A percentile compares a stretch with the other conserved stretches of the same genome.
Conservation (phyloP, 2,329 filamentous ascomycete species). For the Coniochaeta prunicola region DNA sequence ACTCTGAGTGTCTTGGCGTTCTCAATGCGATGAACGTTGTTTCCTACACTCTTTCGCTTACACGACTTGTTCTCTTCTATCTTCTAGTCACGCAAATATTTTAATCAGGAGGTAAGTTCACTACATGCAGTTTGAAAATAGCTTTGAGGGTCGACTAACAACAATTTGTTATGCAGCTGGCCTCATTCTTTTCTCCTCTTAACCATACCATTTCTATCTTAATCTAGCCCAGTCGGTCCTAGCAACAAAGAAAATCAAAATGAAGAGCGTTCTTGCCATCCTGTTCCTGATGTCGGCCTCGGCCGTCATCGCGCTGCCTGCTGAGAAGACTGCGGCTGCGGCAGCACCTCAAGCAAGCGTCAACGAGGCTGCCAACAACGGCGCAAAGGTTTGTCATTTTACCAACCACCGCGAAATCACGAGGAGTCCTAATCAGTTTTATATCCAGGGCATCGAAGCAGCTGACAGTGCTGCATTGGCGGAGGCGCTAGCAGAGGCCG, state of each 20-base stretch:
- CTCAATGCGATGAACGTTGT: not conserved
- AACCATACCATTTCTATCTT: not conserved
- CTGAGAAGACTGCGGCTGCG: not conserved
- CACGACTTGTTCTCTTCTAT: not conserved
- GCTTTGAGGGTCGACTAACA: not conserved
- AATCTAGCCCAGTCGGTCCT: not conserved
- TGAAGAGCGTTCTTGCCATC: not conserved
- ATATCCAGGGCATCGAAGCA: not conserved
- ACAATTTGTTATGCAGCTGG: not conserved
- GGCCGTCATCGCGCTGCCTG: not conserved
- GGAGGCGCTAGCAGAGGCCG: not conserved
- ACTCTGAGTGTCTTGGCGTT: not conserved
- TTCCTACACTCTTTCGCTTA: not conserved
- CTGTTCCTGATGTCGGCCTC: not conserved
- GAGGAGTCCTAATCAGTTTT: not conserved
- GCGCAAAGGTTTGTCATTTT: not conserved
- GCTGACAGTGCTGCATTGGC: not conserved
- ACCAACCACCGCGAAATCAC: too few species aligned
- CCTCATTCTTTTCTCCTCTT: not conserved
- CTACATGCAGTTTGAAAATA: too few species aligned
- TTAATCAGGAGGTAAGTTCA: not conserved
- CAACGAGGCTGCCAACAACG: conserved; percentile 1
- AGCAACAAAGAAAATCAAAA: not conserved
- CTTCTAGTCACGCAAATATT: not conserved
- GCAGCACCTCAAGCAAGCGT: not conserved